phyloP scores from a whole-genome alignment of 345 rosid genomes.

The Atalantia buxifolia region DNA sequence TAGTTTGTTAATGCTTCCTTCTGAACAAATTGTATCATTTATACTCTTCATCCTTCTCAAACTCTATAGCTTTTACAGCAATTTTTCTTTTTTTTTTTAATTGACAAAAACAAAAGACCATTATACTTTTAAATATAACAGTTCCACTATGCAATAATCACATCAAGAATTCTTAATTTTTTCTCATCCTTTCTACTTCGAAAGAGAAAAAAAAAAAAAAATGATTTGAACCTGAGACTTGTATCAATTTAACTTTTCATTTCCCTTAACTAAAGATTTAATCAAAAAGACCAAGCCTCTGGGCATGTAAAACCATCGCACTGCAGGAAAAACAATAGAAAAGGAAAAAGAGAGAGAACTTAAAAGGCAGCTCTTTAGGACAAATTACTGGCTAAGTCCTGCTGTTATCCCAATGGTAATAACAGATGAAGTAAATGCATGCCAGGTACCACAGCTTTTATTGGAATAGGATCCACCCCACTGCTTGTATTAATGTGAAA shows the following conservation, averaged over 20 bases:
- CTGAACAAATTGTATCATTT: background rate
- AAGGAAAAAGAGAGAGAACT: background rate
- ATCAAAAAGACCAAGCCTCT: background rate
- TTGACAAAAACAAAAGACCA: too few relatives aligned
- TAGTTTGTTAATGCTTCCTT: background rate
- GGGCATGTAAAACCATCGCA: background rate
- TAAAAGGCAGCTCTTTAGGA: background rate
- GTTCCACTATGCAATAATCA: background rate
- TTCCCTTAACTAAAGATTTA: background rate
- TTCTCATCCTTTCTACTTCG: background rate
- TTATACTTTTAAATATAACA: background rate
- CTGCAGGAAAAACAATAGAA: background rate
- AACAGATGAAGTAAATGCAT: slow-evolving; percentile 1
- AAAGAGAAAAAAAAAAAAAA: too few relatives aligned
- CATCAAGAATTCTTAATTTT: background rate
- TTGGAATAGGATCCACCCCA: background rate
- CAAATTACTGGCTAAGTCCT: background rate
- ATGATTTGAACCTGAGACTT: background rate
- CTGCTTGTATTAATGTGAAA: background rate
- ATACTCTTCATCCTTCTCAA: background rate
- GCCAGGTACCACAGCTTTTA: background rate
- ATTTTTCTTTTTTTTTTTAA: background rate
- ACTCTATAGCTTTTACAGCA: background rate
- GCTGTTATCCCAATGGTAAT: background rate
- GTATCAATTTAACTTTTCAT: background rate